Evolutionary conservation across 371 early-diverging fungal species (phyloP), one percentile per base, ranked within the genome.

Genomic region (Phascolomyces articulosus): DNA sequence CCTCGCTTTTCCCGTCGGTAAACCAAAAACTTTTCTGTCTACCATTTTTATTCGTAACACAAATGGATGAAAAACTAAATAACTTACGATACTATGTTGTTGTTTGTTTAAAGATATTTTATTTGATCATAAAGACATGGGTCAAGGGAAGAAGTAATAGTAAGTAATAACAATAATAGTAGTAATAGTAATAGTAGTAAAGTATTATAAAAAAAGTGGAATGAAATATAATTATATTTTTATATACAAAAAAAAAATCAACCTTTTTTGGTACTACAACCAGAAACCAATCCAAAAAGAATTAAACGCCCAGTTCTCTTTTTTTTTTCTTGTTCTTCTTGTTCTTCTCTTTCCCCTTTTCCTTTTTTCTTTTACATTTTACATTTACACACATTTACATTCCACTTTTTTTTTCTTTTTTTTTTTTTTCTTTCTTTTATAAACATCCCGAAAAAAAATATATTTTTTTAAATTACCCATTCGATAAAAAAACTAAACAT

Each of bases 251-350:
- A 31, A 31, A 31, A 31, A 44, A 18, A 4, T 6, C 8, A 47
- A 47, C 47, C 47, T 47, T 47, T 47, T 47, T 47, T 47, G 16
- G 47, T 34, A 34, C 34, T 6, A 34, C 34, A 16, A 41, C 41
- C 41, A 41, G 4, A 11, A 24, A n/a, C 51, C 4, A 11, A 10
- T 8, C 11, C 51, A 59, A 59, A 59, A 59, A 16, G 16, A 16
- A 59, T 44, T 21, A 40, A 58, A 59, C 60, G 60, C 60, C 60
- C 60, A 44, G 27, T 40, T 40, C 20, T 28, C 26, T 28, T 28
- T 23, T 38, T 40, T 27, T 40, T 26, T 40, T 54, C 38, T 58
- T 38, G n/a, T 31, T 21, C 49, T 49, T 23, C 26, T 29, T 51
- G 16, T 61, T 13, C 40, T 53, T 28, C 53, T 31, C 38, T 41